A percentile compares a stretch with the other conserved stretches of the same genome.
phyloP scores from a whole-genome alignment of 2,329 filamentous ascomycete species.

The Cordyceps cicadae region DNA sequence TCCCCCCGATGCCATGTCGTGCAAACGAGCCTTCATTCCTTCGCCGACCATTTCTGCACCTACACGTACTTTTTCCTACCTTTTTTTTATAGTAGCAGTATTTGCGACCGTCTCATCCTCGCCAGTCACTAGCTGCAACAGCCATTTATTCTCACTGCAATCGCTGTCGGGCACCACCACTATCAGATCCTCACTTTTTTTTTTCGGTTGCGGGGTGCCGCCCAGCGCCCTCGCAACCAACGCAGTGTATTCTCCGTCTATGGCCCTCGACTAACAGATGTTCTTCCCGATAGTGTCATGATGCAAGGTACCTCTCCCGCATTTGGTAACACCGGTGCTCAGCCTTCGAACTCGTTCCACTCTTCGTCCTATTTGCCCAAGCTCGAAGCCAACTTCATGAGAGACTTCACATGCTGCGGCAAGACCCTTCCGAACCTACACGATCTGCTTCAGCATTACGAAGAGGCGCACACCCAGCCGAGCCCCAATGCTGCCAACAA shows the following conservation, averaged over 20 bases:
- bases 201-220: slow-evolving; percentile 7
- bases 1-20: slow-evolving; percentile 14
- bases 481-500: slow-evolving; percentile 36
- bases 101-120: neutral
- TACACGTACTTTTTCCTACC: neutral
- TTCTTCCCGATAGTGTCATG: slow-evolving; percentile 59
- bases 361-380: slow-evolving; percentile 95
- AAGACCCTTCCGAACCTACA: slow-evolving; percentile 84
- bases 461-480: slow-evolving; percentile 81
- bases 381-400: slow-evolving; percentile 95
- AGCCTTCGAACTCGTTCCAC: slow-evolving; percentile 86
- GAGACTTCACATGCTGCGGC: slow-evolving; percentile 92
- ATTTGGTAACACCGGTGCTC: slow-evolving; percentile 52
- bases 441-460: slow-evolving; percentile 92
- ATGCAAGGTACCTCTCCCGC: slow-evolving; percentile 90
- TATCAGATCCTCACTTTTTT: slow-evolving; percentile 1
- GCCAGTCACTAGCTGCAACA: neutral
- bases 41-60: neutral
- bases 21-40: slow-evolving; percentile 13
- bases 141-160: neutral
- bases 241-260: neutral
- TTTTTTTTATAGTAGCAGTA: neutral
- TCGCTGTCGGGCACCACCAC: neutral
- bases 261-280: slow-evolving; percentile 16
- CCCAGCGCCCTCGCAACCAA: slow-evolving; percentile 1